Percentiles rank a stretch among this genome's conserved stretches.
Evolutionary conservation across 495 filamentous ascomycete genomes (phyloP).

Genomic region (Copromyces sp.): DNA sequence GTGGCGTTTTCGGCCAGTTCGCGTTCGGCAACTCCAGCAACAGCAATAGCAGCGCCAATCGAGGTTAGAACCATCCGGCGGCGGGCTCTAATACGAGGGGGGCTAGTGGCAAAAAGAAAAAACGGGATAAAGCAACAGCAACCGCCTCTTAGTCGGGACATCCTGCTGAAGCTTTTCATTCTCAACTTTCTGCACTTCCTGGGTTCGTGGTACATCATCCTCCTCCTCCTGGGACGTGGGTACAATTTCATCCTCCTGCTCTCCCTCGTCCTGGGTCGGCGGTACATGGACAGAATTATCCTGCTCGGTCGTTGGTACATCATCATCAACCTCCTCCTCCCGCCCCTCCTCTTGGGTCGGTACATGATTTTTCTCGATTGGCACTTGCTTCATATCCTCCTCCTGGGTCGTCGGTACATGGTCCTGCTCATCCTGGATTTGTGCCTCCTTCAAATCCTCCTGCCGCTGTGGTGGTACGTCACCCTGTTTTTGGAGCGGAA

Average conservation of each 20-base stretch:
- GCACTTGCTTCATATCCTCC: too few species aligned
- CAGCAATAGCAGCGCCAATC: neutral
- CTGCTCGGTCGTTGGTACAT: too few species aligned
- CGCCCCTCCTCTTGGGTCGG: neutral
- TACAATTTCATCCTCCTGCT: too few species aligned
- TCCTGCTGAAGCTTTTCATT: neutral
- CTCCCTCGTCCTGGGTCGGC: neutral
- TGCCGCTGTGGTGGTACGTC: neutral
- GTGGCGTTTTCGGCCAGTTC: constrained; percentile 52
- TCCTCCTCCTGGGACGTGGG: neutral
- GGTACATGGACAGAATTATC: neutral
- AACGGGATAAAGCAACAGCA: neutral
- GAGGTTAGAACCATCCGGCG: neutral
- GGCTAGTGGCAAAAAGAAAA: neutral
- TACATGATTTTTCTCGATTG: neutral
- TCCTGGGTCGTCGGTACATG: too few species aligned
- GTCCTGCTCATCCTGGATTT: too few species aligned
- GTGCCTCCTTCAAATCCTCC: neutral
- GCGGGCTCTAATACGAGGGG: neutral
- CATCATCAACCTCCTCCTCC: too few species aligned
- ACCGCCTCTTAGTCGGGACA: neutral
- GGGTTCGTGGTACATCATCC: neutral
- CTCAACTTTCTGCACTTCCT: neutral
- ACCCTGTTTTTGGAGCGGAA: neutral
- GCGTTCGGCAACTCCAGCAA: constrained; percentile 31